Evolutionary conservation across 163 green algal genomes (phyloP).

Genomic region (Prototheca stagnorum): DNA sequence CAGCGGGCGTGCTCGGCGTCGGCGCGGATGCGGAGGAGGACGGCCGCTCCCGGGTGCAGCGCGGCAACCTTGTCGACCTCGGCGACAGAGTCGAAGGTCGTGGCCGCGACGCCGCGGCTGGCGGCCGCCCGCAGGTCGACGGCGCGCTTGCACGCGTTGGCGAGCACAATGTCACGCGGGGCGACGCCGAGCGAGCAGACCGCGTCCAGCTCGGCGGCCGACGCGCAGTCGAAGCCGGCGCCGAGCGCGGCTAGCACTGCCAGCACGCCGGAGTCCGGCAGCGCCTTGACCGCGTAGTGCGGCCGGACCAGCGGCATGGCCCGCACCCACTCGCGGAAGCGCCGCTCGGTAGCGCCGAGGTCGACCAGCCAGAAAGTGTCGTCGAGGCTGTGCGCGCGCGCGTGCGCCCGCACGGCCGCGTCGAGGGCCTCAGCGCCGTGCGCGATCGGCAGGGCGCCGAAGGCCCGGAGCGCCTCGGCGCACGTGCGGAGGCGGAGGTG

Average conservation of each 20-base stretch:
- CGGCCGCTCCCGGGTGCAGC: conserved; percentile 2
- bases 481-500: conserved; percentile 2
- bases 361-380: conserved; percentile 86
- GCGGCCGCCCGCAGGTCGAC: conserved; percentile 30
- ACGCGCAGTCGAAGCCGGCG: conserved; percentile 92
- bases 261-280: conserved; percentile 67
- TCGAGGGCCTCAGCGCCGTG: conserved; percentile 10
- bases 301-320: conserved; percentile 77
- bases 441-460: not conserved
- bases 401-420: no score
- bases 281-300: conserved; percentile 95
- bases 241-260: conserved; percentile 59
- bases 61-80: conserved; percentile 17
- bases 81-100: conserved; percentile 59
- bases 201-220: conserved; percentile 59
- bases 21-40: conserved; percentile 47
- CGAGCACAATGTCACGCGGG: conserved; percentile 34
- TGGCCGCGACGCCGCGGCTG: conserved; percentile 14
- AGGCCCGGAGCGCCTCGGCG: conserved; percentile 2
- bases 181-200: conserved; percentile 40
- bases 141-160: conserved; percentile 44
- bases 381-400: conserved; percentile 38
- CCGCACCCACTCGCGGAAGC: conserved; percentile 42
- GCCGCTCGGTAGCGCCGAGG: conserved; percentile 54
- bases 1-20: conserved; percentile 73